phyloP scores from a whole-genome alignment of 2,329 filamentous ascomycete genomes.

The Apiospora saccharicola region DNA sequence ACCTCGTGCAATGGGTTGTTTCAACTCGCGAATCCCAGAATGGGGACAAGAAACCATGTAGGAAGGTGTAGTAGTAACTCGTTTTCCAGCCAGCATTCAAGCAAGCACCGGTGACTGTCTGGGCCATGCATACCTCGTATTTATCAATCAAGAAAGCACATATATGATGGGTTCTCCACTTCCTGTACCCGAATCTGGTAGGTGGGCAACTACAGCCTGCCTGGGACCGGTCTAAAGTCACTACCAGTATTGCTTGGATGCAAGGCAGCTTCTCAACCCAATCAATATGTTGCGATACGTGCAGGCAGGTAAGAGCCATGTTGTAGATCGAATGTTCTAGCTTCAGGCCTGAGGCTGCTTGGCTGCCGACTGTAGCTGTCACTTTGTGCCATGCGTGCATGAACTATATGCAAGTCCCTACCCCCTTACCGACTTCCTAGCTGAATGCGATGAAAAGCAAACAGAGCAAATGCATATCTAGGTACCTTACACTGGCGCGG shows the following conservation, averaged over 20 bases:
- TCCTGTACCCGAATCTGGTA: background rate
- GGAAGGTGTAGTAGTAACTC: background rate
- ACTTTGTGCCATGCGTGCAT: background rate
- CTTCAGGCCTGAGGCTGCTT: background rate
- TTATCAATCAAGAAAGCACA: too few relatives aligned
- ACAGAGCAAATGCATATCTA: too few relatives aligned
- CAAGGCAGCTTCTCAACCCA: background rate
- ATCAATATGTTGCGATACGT: background rate
- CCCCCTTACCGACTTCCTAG: too few relatives aligned
- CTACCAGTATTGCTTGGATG: background rate
- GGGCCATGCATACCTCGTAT: background rate
- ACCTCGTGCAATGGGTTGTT: constrained; percentile 3
- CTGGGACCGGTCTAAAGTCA: background rate
- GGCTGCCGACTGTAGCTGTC: background rate
- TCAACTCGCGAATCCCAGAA: background rate
- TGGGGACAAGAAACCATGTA: background rate
- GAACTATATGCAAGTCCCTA: too few relatives aligned
- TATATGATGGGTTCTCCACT: background rate
- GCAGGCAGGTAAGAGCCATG: background rate
- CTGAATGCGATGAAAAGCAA: background rate
- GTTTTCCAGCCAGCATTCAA: background rate
- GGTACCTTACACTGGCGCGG: too few relatives aligned
- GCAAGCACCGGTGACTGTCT: too few relatives aligned
- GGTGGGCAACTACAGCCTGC: background rate
- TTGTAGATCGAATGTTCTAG: background rate